Base-by-base conservation (phyloP, 768 basidiomycete genomes). In the Mycena polygramma region DNA sequence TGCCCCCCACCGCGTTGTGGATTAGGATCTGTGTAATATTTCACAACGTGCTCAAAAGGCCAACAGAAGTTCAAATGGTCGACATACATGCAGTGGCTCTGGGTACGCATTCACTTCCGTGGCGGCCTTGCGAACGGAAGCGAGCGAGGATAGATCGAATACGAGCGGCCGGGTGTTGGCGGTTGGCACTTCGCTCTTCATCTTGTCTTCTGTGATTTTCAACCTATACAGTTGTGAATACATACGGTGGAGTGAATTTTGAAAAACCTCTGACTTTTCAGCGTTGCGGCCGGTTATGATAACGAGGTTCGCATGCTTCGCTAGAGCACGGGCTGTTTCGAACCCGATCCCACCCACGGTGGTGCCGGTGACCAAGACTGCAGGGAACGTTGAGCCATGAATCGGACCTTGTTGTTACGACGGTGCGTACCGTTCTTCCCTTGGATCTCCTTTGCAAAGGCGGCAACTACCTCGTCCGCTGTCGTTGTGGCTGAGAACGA, bases 1-100 rank as follows among this genome's bases (percentile, higher is more conserved):
- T 22, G 10, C 45, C 7, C 19, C 60, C 67, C 6, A 45, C 60
- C 11, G 67, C 60, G 19, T 68, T 57, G 53, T 68, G 53, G 37
- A 68, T 68, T 0, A 68, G 10, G 13, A 68, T 60, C 67, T 68
- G 53, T 14, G 8, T 41, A 35, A 7, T 8, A 41, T 20, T 9
- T 13, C 22, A 13, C 14, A 5, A 6, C 9, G 37, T 41, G 41
- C 2, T 10, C 11, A 15, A 41, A 24, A 41, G 15, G 15, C 2
- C 41, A 10, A 41, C 8, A 41, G 2, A 41, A 30, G 3, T 30
- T n/a, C n/a, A 2, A 19, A 19, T 26, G 15, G 19, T 15, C 24
- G 22, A 45, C 66, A 37, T 39, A 57, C 67, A 20, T 68, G 67
- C 1, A 63, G 39, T 4, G 67, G 67, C 14, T 57, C 67, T 1